phyloP scores from a whole-genome alignment of 345 rosid genomes.

The Eucalyptus pumila region DNA sequence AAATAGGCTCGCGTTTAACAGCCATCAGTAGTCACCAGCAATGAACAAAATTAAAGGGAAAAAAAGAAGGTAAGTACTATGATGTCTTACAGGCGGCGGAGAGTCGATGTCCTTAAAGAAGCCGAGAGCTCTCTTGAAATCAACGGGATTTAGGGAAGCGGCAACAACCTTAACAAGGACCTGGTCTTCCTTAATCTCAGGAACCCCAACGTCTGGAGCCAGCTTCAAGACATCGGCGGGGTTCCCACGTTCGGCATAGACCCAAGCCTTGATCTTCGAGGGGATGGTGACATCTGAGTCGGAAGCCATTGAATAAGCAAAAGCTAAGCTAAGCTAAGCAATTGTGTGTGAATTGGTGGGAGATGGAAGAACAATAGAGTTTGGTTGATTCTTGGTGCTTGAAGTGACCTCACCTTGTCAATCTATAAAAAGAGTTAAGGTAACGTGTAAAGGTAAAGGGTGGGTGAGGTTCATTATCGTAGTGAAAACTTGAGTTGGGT shows the following conservation, averaged over 20 bases:
- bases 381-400: neutral
- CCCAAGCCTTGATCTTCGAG: conserved; percentile 67
- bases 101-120: conserved; percentile 76
- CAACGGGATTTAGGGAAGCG: conserved; percentile 84
- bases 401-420: neutral
- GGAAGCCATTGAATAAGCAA: neutral
- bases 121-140: conserved; percentile 62
- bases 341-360: neutral
- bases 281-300: conserved; percentile 9
- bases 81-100: conserved; percentile 49
- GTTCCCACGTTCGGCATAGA: conserved; percentile 57
- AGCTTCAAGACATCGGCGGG: conserved; percentile 48
- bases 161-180: conserved; percentile 71
- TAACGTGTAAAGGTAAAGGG: neutral
- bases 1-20: neutral
- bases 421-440: neutral
- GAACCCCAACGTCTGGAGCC: conserved; percentile 46
- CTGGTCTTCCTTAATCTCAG: conserved; percentile 63
- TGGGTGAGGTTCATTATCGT: neutral
- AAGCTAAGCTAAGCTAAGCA: too few relatives aligned
- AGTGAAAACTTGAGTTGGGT: neutral
- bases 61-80: neutral
- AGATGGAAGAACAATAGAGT: neutral
- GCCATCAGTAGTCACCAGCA: neutral
- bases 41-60: neutral